Percentiles rank a stretch among this genome's conserved stretches.
Conservation (phyloP, 345 rosid species). For the Cardamine resedifolia region DNA sequence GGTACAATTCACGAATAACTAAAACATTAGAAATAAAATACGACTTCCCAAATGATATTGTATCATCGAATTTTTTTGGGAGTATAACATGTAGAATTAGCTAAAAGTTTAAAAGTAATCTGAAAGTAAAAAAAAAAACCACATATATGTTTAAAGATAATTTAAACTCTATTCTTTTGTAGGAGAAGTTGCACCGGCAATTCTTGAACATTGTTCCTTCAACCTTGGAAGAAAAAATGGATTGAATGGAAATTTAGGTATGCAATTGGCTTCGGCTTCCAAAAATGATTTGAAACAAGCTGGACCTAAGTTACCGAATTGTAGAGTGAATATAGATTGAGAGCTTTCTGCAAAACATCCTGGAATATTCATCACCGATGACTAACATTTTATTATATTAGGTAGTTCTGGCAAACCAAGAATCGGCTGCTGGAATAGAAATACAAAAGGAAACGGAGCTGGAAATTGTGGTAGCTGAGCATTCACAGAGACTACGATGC, state of each 20-base stretch:
- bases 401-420: background rate
- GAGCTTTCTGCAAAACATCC: background rate
- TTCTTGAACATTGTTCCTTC: background rate
- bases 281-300: constrained; percentile 1
- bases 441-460: background rate
- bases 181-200: background rate
- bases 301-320: background rate
- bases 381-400: background rate
- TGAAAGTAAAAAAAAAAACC: background rate
- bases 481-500: background rate
- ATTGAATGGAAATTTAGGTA: background rate
- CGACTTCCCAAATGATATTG: background rate
- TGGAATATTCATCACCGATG: background rate
- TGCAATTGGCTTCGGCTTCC: background rate
- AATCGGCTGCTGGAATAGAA: background rate
- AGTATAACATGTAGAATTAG: background rate
- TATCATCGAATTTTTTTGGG: background rate
- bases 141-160: background rate
- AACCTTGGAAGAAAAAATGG: background rate
- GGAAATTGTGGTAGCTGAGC: constrained; percentile 11
- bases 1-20: background rate
- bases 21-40: background rate
- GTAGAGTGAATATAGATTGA: background rate
- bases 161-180: background rate
- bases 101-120: background rate